phyloP scores from a whole-genome alignment of 192 early-diverging fungal genomes.

The Pilaira anomala region DNA sequence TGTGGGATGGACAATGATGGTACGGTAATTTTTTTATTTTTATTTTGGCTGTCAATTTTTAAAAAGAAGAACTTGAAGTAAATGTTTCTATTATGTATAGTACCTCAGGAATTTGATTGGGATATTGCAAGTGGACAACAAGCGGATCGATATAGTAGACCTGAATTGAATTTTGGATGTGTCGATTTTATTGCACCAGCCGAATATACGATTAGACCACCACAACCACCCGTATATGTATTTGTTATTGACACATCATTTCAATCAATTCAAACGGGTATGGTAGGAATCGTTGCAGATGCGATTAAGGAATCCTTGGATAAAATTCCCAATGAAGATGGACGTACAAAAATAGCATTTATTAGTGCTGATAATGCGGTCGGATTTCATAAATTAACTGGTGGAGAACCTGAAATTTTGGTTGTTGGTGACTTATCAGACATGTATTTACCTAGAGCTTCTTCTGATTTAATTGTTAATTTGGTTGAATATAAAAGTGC shows the following conservation, averaged over 20 bases:
- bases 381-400: conserved; percentile 89
- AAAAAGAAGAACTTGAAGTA: not conserved
- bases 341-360: conserved; percentile 72
- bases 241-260: conserved; percentile 95
- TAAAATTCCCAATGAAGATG: conserved; percentile 38
- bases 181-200: conserved; percentile 84
- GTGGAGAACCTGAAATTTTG: conserved; percentile 92
- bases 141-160: conserved; percentile 73
- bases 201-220: conserved; percentile 66
- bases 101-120: conserved; percentile 72
- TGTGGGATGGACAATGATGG: conserved; percentile 83
- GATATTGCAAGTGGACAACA: conserved; percentile 82
- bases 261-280: conserved; percentile 79
- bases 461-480: conserved; percentile 24
- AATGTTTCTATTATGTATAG: conserved; percentile 6
- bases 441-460: conserved; percentile 76
- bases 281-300: conserved; percentile 64
- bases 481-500: conserved; percentile 44
- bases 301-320: conserved; percentile 73
- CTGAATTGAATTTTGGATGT: conserved; percentile 84
- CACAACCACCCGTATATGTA: conserved; percentile 75
- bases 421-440: conserved; percentile 88
- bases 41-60: no score
- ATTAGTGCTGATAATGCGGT: conserved; percentile 86
- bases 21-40: conserved; percentile 17